Evolutionary conservation across 208 protist species (phyloP), one percentile per base, ranked within the genome.

Genomic region (Herpetomonas tarakana): DNA sequence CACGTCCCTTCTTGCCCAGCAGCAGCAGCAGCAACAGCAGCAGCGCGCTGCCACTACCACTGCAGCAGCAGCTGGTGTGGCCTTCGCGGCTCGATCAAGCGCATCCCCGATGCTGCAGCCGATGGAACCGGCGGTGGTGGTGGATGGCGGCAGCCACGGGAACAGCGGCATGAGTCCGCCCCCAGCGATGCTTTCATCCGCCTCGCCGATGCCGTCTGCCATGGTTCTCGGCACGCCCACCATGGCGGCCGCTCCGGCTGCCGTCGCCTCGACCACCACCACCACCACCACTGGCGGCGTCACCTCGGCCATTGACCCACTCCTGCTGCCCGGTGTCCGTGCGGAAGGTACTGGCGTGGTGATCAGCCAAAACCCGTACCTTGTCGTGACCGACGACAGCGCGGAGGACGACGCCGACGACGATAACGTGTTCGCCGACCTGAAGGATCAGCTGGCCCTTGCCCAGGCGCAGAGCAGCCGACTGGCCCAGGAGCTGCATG

Each of bases 391-490:
- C 38, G 50, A 55, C 26, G 61, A 74, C 31, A 53, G 1, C 27
- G 39, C 55, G 22, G 60, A 66, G 9, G 56, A 66, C 47, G 28
- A 39, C 29, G 49, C 53, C 55, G 71, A 52, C 44, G 62, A 73
- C 49, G 60, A 62, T 46, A 68, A 72, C 27, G 38, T 65, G 24
- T 70, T 70, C 44, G 61, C 58, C 16, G 62, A 70, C 49, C 65
- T 91, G 16, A 63, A 71, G 38, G 54, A 69, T 28, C 76, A 84
- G 41, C 72, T 93, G 7, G 67, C 72, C 12, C 59, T 76, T 22
- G 71, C 61, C 22, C 65, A 79, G 54, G 75, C 72, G 18, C 58
- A 58, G 50, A 68, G 79, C 35, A 53, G 65, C n/a, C 26, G 71
- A 31, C 62, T 76, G 14, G 59, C 74, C 24, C 58, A 58, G n/a